Conservation (phyloP, 1,284 basidiomycete genomes). For the Cryptococcus deneoformans region DNA sequence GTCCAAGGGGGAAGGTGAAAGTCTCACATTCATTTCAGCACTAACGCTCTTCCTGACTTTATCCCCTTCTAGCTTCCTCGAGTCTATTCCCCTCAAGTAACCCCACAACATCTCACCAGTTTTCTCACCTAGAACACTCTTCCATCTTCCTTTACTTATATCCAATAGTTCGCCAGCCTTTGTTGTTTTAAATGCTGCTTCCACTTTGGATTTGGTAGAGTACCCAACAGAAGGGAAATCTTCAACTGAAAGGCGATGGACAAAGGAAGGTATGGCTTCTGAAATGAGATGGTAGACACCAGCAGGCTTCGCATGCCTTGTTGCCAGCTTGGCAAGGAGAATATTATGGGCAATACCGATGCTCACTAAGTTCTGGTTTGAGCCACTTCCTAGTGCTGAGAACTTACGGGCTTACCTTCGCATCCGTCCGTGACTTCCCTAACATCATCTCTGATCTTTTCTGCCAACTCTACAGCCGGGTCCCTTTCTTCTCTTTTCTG, state of each 20-base stretch:
- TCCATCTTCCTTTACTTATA: constrained; percentile 63
- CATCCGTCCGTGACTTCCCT: constrained; percentile 68
- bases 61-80: constrained; percentile 72
- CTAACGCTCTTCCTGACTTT: constrained; percentile 83
- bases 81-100: constrained; percentile 78
- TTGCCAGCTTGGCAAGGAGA: constrained; percentile 87
- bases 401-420: constrained; percentile 58
- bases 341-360: constrained; percentile 92
- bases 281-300: constrained; percentile 62
- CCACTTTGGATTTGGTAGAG: constrained; percentile 62
- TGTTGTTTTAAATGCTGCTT: constrained; percentile 70
- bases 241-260: constrained; percentile 75
- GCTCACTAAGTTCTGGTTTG: constrained; percentile 58
- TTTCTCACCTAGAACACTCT: constrained; percentile 72
- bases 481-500: constrained; percentile 11
- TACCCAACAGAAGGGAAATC: constrained; percentile 86
- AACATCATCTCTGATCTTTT: constrained; percentile 48
- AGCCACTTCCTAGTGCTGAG: neutral
- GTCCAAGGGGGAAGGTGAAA: neutral
- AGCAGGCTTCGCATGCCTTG: constrained; percentile 85
- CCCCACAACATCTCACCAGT: constrained; percentile 83
- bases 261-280: constrained; percentile 51
- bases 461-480: constrained; percentile 12
- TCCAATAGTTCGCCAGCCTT: constrained; percentile 66
- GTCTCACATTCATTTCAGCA: constrained; percentile 82